phyloP scores from a whole-genome alignment of 345 rosid genomes.

The Hibiscus mutabilis region DNA sequence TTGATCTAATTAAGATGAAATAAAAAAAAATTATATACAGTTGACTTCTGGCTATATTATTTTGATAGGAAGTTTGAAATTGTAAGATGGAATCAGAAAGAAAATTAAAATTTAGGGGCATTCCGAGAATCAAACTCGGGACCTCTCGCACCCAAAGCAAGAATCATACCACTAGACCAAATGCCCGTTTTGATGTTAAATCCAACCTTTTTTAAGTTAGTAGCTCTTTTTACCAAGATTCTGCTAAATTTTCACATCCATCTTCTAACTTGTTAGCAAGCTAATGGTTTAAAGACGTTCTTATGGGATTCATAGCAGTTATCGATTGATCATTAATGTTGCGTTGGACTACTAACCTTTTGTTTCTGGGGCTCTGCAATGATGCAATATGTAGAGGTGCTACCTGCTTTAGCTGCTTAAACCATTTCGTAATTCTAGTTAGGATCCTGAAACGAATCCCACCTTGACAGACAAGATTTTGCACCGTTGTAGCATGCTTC shows the following conservation, averaged over 20 bases:
- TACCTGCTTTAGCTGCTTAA: not conserved
- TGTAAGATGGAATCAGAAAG: no score
- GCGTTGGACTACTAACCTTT: no score
- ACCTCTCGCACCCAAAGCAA: conserved; percentile 55
- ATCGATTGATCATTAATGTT: not conserved
- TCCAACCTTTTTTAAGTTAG: not conserved
- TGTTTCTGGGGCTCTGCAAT: no score
- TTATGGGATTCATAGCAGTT: not conserved
- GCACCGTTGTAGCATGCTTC: not conserved
- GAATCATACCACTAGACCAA: conserved; percentile 87
- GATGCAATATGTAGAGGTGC: not conserved
- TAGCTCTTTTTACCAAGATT: not conserved
- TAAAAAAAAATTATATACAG: no score
- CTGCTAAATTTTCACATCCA: not conserved
- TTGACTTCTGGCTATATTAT: no score
- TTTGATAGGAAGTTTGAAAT: no score
- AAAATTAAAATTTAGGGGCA: no score
- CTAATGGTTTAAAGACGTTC: no score
- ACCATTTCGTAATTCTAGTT: not conserved
- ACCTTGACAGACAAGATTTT: not conserved
- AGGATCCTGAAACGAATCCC: not conserved
- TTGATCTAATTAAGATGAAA: not conserved
- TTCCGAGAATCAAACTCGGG: not conserved
- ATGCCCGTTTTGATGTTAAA: conserved; percentile 37
- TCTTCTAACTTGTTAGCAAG: not conserved